These are phyloP conservation scores for Oryza longistaminata DNA, from an alignment of 176 grass and related monocot genomes.

Conservation along the genomic window DNA sequence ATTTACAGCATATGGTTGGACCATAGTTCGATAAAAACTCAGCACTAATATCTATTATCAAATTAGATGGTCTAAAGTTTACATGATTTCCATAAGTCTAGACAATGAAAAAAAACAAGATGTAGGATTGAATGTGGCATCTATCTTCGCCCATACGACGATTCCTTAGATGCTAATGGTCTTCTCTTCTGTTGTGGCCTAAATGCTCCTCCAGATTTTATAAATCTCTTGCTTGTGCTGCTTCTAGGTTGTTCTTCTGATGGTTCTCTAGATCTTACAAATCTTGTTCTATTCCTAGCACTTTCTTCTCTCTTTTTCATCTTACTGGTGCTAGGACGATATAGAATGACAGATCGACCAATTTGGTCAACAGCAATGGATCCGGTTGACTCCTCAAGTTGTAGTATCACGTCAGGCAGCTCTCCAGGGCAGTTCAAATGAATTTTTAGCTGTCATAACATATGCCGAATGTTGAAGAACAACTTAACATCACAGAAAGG, in stretches of 20 bases:
- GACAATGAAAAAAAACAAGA: not conserved
- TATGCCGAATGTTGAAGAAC: slow-evolving; percentile 22
- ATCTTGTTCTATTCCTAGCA: slow-evolving; percentile 40
- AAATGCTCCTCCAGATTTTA: slow-evolving; percentile 21
- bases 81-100: slow-evolving; percentile 11
- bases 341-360: slow-evolving; percentile 84
- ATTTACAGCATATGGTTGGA: not conserved
- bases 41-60: slow-evolving; percentile 17
- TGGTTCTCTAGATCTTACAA: slow-evolving; percentile 37
- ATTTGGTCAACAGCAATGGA: slow-evolving; percentile 71
- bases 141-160: not conserved
- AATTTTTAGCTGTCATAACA: slow-evolving; percentile 76
- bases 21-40: not conserved
- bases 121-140: not conserved
- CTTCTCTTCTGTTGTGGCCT: not conserved
- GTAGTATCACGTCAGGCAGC: slow-evolving; percentile 61
- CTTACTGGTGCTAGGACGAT: slow-evolving; percentile 86
- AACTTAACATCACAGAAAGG: slow-evolving; percentile 5
- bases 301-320: slow-evolving; percentile 66
- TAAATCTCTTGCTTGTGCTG: slow-evolving; percentile 31
- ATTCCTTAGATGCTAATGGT: not conserved
- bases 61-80: slow-evolving; percentile 31
- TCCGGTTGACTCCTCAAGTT: slow-evolving; percentile 90
- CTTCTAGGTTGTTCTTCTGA: slow-evolving; percentile 40
- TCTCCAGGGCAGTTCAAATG: slow-evolving; percentile 83